These are phyloP conservation scores for Penicillium italicum DNA, from an alignment of 2,329 filamentous ascomycete species.

Conservation along the genomic window DNA sequence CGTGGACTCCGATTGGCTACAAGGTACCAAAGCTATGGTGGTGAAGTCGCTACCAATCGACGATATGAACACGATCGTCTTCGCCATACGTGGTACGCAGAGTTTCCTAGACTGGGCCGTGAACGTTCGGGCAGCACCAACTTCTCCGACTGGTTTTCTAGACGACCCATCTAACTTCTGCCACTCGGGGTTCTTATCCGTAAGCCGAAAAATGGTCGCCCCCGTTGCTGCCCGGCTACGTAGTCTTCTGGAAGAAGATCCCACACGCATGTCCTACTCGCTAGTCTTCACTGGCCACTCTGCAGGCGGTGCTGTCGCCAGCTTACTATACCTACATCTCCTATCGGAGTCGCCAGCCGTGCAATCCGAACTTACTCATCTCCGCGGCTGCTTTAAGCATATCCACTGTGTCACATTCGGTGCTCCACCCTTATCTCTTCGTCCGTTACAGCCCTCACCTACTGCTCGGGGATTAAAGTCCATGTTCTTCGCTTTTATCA, in stretches of 20 bases:
- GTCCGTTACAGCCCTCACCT: constrained; percentile 62
- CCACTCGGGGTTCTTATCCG: constrained; percentile 74
- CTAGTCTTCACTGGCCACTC: constrained; percentile 83
- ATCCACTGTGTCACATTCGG: constrained; percentile 85
- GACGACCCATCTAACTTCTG: constrained; percentile 75
- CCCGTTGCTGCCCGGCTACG: constrained; percentile 69
- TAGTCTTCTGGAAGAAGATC: constrained; percentile 68
- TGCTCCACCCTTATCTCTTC: constrained; percentile 70
- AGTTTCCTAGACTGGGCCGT: constrained; percentile 84
- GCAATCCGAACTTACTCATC: constrained; percentile 64
- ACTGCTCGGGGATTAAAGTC: constrained; percentile 56
- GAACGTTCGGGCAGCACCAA: constrained; percentile 68
- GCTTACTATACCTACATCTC: constrained; percentile 79
- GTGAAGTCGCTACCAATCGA: constrained; percentile 78
- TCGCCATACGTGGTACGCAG: constrained; percentile 77
- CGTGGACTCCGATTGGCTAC: constrained; percentile 66
- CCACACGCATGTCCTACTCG: constrained; percentile 61
- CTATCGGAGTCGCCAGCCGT: constrained; percentile 45
- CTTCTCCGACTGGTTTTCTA: constrained; percentile 65
- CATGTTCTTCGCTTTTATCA: constrained; percentile 74
- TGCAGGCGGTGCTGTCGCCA: constrained; percentile 78
- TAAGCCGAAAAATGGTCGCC: constrained; percentile 69
- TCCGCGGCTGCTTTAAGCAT: constrained; percentile 69
- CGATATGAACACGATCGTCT: constrained; percentile 72
- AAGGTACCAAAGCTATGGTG: constrained; percentile 80